Evolutionary conservation across 345 rosid species (phyloP).

Genomic region (Citrus sinensis): DNA sequence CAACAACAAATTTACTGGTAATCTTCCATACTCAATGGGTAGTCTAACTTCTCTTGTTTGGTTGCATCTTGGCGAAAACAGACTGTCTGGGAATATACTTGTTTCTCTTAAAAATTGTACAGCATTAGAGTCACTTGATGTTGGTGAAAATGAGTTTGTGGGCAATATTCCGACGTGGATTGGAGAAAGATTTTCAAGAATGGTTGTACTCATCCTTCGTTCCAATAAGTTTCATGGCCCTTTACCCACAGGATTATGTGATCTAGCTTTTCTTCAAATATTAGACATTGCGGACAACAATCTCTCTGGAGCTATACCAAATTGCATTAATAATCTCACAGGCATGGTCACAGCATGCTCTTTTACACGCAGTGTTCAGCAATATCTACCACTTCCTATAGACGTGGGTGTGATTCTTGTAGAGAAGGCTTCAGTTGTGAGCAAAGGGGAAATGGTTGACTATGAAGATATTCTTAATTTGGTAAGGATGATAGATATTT

Average conservation of each 20-base stretch:
- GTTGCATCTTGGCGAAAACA: not conserved
- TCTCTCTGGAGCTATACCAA: slow-evolving; percentile 10
- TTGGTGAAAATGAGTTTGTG: too few relatives aligned
- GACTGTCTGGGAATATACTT: not conserved
- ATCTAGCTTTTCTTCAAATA: not conserved
- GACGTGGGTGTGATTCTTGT: not conserved
- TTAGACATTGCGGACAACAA: slow-evolving; percentile 13
- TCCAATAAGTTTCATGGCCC: slow-evolving; percentile 7
- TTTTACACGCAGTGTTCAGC: not conserved
- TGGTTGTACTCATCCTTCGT: too few relatives aligned
- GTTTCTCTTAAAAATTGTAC: too few relatives aligned
- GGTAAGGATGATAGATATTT: slow-evolving; percentile 6
- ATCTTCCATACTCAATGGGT: too few relatives aligned
- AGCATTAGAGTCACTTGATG: too few relatives aligned
- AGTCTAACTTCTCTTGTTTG: not conserved
- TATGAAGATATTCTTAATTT: not conserved
- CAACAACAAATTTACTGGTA: too few relatives aligned
- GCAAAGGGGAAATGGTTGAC: not conserved
- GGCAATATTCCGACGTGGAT: slow-evolving; percentile 4
- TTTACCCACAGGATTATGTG: not conserved
- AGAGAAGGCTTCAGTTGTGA: not conserved
- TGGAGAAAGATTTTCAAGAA: not conserved
- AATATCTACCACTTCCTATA: not conserved
- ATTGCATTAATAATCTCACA: not conserved
- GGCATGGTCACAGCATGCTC: not conserved